Evolutionary conservation across 2,329 filamentous ascomycete species (phyloP).

Genomic region (Cercospora berteroae): DNA sequence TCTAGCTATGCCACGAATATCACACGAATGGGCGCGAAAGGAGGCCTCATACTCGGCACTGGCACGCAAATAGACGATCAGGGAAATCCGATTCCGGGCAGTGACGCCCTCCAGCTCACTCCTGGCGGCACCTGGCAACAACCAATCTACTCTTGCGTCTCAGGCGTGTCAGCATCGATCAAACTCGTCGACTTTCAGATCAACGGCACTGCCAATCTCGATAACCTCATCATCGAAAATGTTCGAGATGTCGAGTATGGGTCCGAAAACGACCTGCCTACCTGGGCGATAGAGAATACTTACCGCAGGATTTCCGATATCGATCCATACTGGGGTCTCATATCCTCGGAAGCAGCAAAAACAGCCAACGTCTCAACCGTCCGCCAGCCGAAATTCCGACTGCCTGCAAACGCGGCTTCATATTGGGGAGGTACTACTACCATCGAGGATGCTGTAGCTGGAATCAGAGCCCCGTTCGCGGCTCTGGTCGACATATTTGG

Average conservation of each 20-base stretch:
- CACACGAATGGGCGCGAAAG: background rate
- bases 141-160: constrained; percentile 12
- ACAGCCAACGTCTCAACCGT: background rate
- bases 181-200: constrained; percentile 17
- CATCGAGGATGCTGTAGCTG: constrained; percentile 8
- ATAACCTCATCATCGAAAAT: constrained; percentile 15
- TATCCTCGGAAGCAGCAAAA: background rate
- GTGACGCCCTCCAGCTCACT: background rate
- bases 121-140: constrained; percentile 12
- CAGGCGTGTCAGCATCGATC: constrained; percentile 6
- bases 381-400: background rate
- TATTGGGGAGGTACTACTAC: background rate
- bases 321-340: constrained; percentile 11
- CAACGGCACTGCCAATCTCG: constrained; percentile 18
- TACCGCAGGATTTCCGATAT: background rate
- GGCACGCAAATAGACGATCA: constrained; percentile 1
- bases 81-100: background rate
- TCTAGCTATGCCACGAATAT: constrained; percentile 5
- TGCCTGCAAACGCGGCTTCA: constrained; percentile 6
- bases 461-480: constrained; percentile 3
- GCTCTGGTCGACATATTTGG: background rate
- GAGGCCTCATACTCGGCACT: constrained; percentile 9
- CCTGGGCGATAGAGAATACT: constrained; percentile 11
- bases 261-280: background rate
- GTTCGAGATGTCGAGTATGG: background rate